Evolutionary conservation across 169 alveolate genomes (phyloP).

Genomic region (Plasmodium malariae): DNA sequence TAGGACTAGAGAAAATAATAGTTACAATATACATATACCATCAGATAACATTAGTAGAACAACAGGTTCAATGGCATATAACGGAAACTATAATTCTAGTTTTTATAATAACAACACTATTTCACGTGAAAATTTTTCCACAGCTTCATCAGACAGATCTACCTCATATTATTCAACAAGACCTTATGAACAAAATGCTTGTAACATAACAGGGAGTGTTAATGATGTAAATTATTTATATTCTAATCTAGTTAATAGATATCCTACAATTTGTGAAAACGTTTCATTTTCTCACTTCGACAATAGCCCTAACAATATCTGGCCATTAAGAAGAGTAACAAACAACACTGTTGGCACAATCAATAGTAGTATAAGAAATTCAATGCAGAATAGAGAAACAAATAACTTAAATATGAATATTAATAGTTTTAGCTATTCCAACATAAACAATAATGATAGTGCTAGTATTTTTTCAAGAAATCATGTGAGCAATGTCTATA

Average conservation of each 20-base stretch:
- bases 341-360: background rate
- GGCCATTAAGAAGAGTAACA: constrained; percentile 66
- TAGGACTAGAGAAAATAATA: constrained; percentile 17
- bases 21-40: constrained; percentile 1
- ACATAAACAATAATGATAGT: background rate
- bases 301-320: constrained; percentile 36
- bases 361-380: constrained; percentile 5
- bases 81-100: background rate
- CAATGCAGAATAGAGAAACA: background rate
- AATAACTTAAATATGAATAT: constrained; percentile 8
- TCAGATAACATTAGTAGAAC: background rate
- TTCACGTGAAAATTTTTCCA: constrained; percentile 4
- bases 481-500: background rate
- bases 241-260: constrained; percentile 25
- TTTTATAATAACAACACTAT: constrained; percentile 14
- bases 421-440: constrained; percentile 2
- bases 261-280: constrained; percentile 48
- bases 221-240: constrained; percentile 45
- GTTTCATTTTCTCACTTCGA: constrained; percentile 57
- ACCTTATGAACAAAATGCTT: background rate
- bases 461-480: background rate
- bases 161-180: background rate
- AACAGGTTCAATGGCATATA: background rate
- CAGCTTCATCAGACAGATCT: constrained; percentile 1
- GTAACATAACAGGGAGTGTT: constrained; percentile 1